Base-by-base conservation (phyloP, 768 basidiomycete genomes). In the Amanita exitialis region DNA sequence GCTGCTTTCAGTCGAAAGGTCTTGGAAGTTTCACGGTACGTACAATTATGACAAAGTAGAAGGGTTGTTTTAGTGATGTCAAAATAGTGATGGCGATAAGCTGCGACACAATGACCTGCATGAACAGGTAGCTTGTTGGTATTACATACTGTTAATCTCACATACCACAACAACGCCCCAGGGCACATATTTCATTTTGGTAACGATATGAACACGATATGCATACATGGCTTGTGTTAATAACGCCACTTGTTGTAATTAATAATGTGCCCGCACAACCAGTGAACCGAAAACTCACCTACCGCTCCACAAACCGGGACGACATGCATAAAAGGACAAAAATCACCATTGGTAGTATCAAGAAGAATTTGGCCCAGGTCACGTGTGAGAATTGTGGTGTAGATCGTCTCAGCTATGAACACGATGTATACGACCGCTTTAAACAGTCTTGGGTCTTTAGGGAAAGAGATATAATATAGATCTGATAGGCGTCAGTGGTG, bases 401-500 rank as follows among this genome's bases (percentile, higher is more conserved):
- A 44, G 6, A 49, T 23, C 3, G 54, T 45, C 35, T 59, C 58
- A 3, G 57, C 8, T 13, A 51, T 5, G 30, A 51, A 59, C 37
- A 57, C 43, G 4, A 34, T 18, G 18, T 51, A 56, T 35, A 57
- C 52, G 8, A 56, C 48, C 3, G 27, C 43, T 53, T 57, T 59
- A 23, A 18, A 53, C 5, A 32, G 16, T 25, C 23, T 15, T 13
- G 34, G 35, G 43, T 59, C 58, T 8, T 44, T 18, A 6, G 56
- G 56, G 35, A 58, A 60, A 8, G 53, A 53, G 10, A 53, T 25
- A 35, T 54, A 57, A 43, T 58, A 60, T 6, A 57, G n/a, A 44
- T 58, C 57, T 58, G 44, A 6, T 4, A 20, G 9, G 13, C 10
- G 10, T 36, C 2, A 47, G 45, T 6, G 20, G 16, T 8, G 8